Conservation (phyloP, 257 asterid genomes). For the Eucommia ulmoides region DNA sequence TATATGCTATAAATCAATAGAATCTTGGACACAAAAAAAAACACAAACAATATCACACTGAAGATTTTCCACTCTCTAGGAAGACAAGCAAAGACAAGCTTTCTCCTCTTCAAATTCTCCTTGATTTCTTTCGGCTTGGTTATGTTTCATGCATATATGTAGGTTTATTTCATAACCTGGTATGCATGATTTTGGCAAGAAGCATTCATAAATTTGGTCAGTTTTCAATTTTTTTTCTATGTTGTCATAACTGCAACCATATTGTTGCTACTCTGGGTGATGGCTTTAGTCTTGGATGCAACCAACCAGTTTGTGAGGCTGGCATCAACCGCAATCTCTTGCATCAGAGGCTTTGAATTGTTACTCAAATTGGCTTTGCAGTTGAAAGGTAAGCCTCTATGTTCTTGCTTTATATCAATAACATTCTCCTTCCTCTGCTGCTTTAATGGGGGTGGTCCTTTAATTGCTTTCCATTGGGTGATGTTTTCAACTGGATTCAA, state of each 20-base stretch:
- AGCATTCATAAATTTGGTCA: not conserved
- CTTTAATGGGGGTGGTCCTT: conserved; percentile 26
- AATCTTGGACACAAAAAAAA: too few relatives aligned
- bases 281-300: conserved; percentile 4
- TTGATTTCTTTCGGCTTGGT: too few relatives aligned
- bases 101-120: too few relatives aligned
- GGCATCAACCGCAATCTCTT: conserved; percentile 32
- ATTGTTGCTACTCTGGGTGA: not conserved
- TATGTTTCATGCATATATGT: too few relatives aligned
- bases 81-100: too few relatives aligned
- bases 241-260: not conserved
- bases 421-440: conserved; percentile 30
- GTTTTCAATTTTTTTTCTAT: not conserved
- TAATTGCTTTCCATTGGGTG: conserved; percentile 54
- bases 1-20: too few relatives aligned
- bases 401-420: conserved; percentile 12
- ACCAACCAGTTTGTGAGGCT: conserved; percentile 54
- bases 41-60: too few relatives aligned
- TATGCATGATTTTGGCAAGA: too few relatives aligned
- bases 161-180: too few relatives aligned
- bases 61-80: too few relatives aligned
- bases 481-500: conserved; percentile 69
- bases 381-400: conserved; percentile 3
- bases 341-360: not conserved
- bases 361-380: not conserved